Evolutionary conservation across 2,329 filamentous ascomycete genomes (phyloP), one percentile per base, ranked within the genome.

Genomic region (Tolypocladium endophyticum): DNA sequence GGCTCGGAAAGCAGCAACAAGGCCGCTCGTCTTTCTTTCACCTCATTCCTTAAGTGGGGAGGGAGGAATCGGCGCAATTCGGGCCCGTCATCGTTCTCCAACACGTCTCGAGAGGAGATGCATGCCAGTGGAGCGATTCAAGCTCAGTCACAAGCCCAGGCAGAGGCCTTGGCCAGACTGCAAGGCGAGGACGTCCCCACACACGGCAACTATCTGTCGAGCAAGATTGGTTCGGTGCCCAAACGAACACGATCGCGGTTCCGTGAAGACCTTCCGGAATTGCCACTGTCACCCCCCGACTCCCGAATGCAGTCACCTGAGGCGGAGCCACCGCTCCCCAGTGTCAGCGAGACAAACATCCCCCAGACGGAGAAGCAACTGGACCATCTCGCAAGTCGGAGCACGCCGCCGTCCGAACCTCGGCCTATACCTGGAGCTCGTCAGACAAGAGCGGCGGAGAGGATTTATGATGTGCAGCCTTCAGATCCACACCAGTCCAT

Each of bases 81-180:
- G 70, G 63, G 79, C 70, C 81, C 88, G 4, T 88, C 90, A 0
- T 92, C 92, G n/a, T 94, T 96, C 70, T 92, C 91, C 5, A 96
- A 96, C 68, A 90, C 91, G 0, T 96, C 92, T 1, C 84, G 92
- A 63, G 92, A 96, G 68, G 95, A 92, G 20, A 93, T 96, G 79
- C 75, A 78, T 55, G 73, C 72, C 16, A 71, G 66, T 9, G 66
- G 68, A 28, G 64, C 65, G 39, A 64, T 69, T 6, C 71, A 74
- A 41, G 68, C 71, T 4, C 50, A 54, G 50, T 20, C 50, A 8
- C 50, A 54, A 23, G 65, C 69, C 11, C 71, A 74, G 50, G 69
- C 71, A 4, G 69, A 71, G 58, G 72, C 70, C 23, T 68, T 72
- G 47, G 72, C 72, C 30, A 71, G 64, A 60, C 63, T 73, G 16